phyloP scores from a whole-genome alignment of 2,329 filamentous ascomycete species.

The Ascochyta pisi region DNA sequence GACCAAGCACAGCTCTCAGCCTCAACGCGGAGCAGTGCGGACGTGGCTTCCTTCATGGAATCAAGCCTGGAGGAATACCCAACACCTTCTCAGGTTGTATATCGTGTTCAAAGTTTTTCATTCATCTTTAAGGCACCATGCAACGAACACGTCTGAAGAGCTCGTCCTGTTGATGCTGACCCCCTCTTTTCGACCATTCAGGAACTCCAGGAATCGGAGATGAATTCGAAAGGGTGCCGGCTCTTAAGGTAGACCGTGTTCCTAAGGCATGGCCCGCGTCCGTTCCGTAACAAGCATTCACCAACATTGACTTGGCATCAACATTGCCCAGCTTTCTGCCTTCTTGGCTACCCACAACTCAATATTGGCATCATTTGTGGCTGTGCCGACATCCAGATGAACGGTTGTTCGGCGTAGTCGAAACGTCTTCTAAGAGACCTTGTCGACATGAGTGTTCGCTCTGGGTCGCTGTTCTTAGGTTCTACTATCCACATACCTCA shows the following conservation, averaged over 20 bases:
- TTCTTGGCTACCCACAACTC: constrained; percentile 1
- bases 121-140: too few species aligned
- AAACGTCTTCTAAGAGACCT: constrained; percentile 9
- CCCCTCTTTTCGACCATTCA: too few species aligned
- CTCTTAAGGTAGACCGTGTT: background rate
- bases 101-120: too few species aligned
- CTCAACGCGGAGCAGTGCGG: too few species aligned
- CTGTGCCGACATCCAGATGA: constrained; percentile 12
- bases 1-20: too few species aligned
- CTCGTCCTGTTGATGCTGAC: too few species aligned
- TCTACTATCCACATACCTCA: background rate
- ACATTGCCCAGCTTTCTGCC: background rate
- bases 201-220: too few species aligned
- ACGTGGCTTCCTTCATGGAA: too few species aligned
- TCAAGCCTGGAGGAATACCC: too few species aligned
- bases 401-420: constrained; percentile 23
- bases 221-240: background rate
- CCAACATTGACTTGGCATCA: constrained; percentile 2
- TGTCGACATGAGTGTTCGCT: background rate
- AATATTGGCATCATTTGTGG: constrained; percentile 7
- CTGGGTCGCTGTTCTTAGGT: background rate
- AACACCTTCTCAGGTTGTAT: too few species aligned
- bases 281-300: constrained; percentile 3
- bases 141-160: too few species aligned
- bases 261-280: background rate